phyloP scores from a whole-genome alignment of 2,329 filamentous ascomycete genomes.

The Aureobasidium leucospermi region DNA sequence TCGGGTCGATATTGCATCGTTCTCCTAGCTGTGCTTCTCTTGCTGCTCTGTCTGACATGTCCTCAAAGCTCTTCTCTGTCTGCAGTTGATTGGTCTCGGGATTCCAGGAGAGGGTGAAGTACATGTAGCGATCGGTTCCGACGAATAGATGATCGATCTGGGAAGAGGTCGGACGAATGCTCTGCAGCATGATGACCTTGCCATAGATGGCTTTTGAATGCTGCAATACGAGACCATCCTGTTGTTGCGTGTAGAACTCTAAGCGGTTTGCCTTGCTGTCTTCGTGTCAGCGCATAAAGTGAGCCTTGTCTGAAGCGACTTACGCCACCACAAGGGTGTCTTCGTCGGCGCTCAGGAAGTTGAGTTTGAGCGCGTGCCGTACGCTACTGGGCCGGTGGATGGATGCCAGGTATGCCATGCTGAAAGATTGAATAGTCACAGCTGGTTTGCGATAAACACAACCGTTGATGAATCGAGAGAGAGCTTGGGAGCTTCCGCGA shows the following conservation, averaged over 20 bases:
- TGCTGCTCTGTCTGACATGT: slow-evolving; percentile 53
- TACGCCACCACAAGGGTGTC: slow-evolving; percentile 86
- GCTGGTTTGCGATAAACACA: not conserved
- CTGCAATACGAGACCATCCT: slow-evolving; percentile 57
- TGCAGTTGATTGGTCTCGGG: slow-evolving; percentile 43
- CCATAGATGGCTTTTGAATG: slow-evolving; percentile 73
- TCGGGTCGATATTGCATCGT: slow-evolving; percentile 76
- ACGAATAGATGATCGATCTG: slow-evolving; percentile 81
- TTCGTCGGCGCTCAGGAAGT: slow-evolving; percentile 64
- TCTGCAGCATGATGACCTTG: slow-evolving; percentile 76
- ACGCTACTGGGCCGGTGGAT: slow-evolving; percentile 90
- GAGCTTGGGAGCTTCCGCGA: not conserved
- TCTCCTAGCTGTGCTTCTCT: slow-evolving; percentile 76
- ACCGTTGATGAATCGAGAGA: not conserved
- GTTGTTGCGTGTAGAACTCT: slow-evolving; percentile 65
- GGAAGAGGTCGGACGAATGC: slow-evolving; percentile 66
- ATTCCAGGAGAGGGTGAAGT: slow-evolving; percentile 87
- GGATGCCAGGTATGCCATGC: slow-evolving; percentile 89
- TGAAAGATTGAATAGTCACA: slow-evolving; percentile 5
- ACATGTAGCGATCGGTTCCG: slow-evolving; percentile 81
- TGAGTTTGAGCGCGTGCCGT: slow-evolving; percentile 75
- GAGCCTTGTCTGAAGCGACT: slow-evolving; percentile 31
- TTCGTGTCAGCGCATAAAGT: not conserved
- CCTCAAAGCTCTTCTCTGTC: slow-evolving; percentile 52
- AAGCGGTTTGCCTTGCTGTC: slow-evolving; percentile 70